Base-by-base conservation (phyloP, 73 alveolate species). In the Tetrahymena borealis region DNA sequence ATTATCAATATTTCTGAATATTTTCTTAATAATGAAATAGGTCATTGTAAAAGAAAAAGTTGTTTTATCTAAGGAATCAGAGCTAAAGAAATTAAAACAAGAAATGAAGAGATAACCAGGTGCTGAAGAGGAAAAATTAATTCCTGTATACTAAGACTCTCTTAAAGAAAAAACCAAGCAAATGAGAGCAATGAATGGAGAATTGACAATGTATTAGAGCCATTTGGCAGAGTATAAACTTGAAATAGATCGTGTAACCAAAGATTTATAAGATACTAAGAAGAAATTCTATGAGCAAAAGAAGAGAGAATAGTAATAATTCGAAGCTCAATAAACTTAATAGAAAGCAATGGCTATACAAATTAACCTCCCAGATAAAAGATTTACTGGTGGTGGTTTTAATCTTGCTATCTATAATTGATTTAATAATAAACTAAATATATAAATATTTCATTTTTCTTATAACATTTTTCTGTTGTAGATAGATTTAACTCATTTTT, bases 21-120 rank as follows among this genome's bases (percentile, higher is more conserved):
- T 18, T 60, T 13, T 24, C 37, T 15, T 11, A n/a, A 91, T 43
- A 11, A 60, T 15, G 1, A 2, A 24, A 15, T 60, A 60, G 85
- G 85, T 60, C 11, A 60, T 98, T 16, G 97, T 95, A 93, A 98
- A 98, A 94, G 99, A 98, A 78, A 96, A 96, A 41, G 96, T 97
- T 38, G 97, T 98, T 38, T 96, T 96, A 78, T 98, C 96, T 79
- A 95, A 96, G 43, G 99, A 97, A 92, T 97, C 97, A 90, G 98
- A 95, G 90, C 95, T 97, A 91, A 96, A 96, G 90, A 97, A 98
- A 91, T 94, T 97, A 85, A 98, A 98, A 94, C 94, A 96, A 43
- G 95, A 96, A 39, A 95, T 97, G 43, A 98, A 98, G 37, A 96
- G 99, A 94, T 97, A 98, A 78, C 99, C 99, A 28, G 99, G 99